These are phyloP conservation scores for Pseudogymnoascus sp. DNA, from an alignment of 2,329 filamentous ascomycete genomes.

Conservation along the genomic window DNA sequence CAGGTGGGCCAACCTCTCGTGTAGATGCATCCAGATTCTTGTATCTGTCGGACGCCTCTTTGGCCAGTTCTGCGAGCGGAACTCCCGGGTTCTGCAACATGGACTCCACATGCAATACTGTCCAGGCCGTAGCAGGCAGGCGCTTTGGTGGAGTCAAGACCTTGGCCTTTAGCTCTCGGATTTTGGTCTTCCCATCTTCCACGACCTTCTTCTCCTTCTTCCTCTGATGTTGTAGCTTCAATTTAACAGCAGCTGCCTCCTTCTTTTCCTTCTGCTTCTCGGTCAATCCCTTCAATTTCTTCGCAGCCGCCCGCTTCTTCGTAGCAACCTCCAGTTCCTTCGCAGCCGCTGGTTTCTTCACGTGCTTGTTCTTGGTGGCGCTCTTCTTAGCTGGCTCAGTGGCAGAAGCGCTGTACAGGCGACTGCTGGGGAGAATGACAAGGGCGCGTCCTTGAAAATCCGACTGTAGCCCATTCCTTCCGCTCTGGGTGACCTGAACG, in stretches of 20 bases:
- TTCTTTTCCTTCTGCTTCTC: slow-evolving; percentile 24
- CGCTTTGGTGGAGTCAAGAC: slow-evolving; percentile 27
- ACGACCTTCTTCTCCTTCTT: slow-evolving; percentile 19
- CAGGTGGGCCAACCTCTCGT: slow-evolving; percentile 28
- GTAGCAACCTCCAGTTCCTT: slow-evolving; percentile 19
- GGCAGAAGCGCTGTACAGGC: slow-evolving; percentile 20
- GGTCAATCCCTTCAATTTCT: slow-evolving; percentile 25
- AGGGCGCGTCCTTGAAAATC: slow-evolving; percentile 10
- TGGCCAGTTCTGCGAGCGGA: slow-evolving; percentile 11
- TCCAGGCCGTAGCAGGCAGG: slow-evolving; percentile 23
- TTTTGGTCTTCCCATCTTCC: neutral
- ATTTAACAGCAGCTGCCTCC: slow-evolving; percentile 18
- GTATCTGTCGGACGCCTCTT: slow-evolving; percentile 22
- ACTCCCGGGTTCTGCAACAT: neutral
- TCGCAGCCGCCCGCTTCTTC: slow-evolving; percentile 13
- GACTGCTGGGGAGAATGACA: slow-evolving; percentile 10
- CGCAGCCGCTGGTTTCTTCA: slow-evolving; percentile 13
- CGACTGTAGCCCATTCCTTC: slow-evolving; percentile 11
- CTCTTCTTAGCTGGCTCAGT: slow-evolving; percentile 18
- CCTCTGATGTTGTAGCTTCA: slow-evolving; percentile 28
- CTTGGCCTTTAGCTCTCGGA: slow-evolving; percentile 10
- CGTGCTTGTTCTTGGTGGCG: slow-evolving; percentile 11
- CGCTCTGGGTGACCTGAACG: slow-evolving; percentile 16
- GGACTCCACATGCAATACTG: slow-evolving; percentile 12
- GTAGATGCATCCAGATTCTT: slow-evolving; percentile 28